Percentiles rank a stretch among this genome's conserved stretches.
These are phyloP conservation scores for Serendipita sp. DNA, from an alignment of 768 basidiomycete genomes.

Conservation along the genomic window DNA sequence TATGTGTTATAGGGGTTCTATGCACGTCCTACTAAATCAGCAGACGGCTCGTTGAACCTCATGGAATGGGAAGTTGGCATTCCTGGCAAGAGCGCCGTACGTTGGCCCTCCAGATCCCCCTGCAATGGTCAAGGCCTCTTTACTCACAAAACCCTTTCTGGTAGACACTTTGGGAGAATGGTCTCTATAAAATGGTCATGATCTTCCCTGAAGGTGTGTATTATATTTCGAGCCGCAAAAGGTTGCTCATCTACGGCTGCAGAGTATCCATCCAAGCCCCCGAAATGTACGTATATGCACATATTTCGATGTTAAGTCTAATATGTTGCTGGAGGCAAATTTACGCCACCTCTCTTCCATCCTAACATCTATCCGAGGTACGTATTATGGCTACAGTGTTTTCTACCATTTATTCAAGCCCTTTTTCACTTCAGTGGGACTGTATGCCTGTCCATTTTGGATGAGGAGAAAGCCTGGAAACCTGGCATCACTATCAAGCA, in stretches of 20 bases:
- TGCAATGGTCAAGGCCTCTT: background rate
- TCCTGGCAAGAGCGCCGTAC: constrained; percentile 76
- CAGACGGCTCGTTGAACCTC: constrained; percentile 89
- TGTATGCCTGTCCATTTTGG: constrained; percentile 91
- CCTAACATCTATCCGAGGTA: constrained; percentile 92
- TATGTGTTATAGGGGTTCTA: constrained; percentile 69
- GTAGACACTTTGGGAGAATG: constrained; percentile 94
- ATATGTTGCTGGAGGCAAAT: constrained; percentile 56
- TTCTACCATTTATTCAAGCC: background rate
- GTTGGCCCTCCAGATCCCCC: constrained; percentile 18
- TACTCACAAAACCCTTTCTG: constrained; percentile 3
- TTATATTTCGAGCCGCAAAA: background rate
- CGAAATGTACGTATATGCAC: constrained; percentile 51
- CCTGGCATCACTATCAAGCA: constrained; percentile 98
- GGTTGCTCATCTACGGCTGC: constrained; percentile 7
- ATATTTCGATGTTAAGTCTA: constrained; percentile 1
- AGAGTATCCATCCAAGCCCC: constrained; percentile 94
- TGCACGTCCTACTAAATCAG: constrained; percentile 77
- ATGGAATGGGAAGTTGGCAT: constrained; percentile 99
- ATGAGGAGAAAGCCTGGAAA: constrained; percentile 99
- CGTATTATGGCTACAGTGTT: background rate
- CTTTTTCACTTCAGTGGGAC: constrained; percentile 39
- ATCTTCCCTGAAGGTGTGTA: constrained; percentile 83
- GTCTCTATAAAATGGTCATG: constrained; percentile 88
- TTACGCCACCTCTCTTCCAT: constrained; percentile 87